A percentile compares a stretch with the other conserved stretches of the same genome.
Evolutionary conservation across 257 asterid genomes (phyloP).

Genomic region (Prunella vulgaris): DNA sequence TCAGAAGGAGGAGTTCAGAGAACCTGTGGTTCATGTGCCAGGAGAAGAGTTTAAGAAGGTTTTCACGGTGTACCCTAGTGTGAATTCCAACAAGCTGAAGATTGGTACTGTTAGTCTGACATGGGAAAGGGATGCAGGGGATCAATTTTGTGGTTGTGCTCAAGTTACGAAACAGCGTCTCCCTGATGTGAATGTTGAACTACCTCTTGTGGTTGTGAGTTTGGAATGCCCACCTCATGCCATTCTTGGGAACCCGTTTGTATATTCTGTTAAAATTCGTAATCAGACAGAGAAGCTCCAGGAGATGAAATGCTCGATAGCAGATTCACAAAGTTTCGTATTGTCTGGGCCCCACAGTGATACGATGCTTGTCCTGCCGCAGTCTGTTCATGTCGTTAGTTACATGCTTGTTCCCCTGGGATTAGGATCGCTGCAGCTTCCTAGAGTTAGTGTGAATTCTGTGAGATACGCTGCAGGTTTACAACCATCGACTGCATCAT

Average conservation of each 20-base stretch:
- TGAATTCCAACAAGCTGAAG: conserved; percentile 34
- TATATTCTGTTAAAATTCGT: conserved; percentile 45
- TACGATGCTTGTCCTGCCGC: conserved; percentile 64
- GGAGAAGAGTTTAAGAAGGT: conserved; percentile 94
- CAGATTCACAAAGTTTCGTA: conserved; percentile 81
- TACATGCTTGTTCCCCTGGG: conserved; percentile 82
- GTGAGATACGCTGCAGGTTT: conserved; percentile 68
- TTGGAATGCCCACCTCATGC: conserved; percentile 80
- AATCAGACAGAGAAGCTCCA: conserved; percentile 73
- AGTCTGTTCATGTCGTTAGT: conserved; percentile 47
- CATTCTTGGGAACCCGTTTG: conserved; percentile 67
- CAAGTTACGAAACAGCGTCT: conserved; percentile 69
- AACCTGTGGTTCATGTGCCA: conserved; percentile 56
- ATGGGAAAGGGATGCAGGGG: conserved; percentile 66
- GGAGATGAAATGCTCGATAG: conserved; percentile 82
- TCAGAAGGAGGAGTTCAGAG: conserved; percentile 41
- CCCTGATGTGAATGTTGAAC: conserved; percentile 71
- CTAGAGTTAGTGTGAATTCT: conserved; percentile 60
- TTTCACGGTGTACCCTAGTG: conserved; percentile 62
- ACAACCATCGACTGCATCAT: conserved; percentile 64
- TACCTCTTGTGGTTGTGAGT: conserved; percentile 65
- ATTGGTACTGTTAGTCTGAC: conserved; percentile 62
- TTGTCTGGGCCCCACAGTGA: conserved; percentile 82
- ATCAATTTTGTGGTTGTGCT: conserved; percentile 15
- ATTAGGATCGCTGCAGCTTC: conserved; percentile 80